A percentile compares a stretch with the other conserved stretches of the same genome.
phyloP scores from a whole-genome alignment of 2,329 filamentous ascomycete genomes.

The Penicillium italicum region DNA sequence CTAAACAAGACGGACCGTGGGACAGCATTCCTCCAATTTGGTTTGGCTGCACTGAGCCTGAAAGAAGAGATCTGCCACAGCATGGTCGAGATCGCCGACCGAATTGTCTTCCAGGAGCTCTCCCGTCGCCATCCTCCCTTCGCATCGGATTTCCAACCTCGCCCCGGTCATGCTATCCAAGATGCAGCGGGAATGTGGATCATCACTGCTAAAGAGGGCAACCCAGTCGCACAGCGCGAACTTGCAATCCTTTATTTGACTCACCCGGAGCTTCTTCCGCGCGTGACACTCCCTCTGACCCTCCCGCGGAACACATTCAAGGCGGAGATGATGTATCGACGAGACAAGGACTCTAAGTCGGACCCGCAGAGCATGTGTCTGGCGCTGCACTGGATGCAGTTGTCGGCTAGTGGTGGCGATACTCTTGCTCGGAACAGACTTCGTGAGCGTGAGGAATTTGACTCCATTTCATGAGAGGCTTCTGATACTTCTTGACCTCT shows the following conservation, averaged over 20 bases:
- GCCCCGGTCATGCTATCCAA: constrained; percentile 44
- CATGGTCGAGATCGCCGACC: constrained; percentile 72
- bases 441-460: constrained; percentile 64
- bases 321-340: constrained; percentile 70
- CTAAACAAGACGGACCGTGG: constrained; percentile 57
- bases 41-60: constrained; percentile 78
- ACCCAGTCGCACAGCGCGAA: constrained; percentile 84
- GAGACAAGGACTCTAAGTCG: constrained; percentile 62
- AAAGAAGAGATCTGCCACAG: constrained; percentile 84
- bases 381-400: constrained; percentile 95
- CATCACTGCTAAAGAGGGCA: constrained; percentile 89
- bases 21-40: constrained; percentile 87
- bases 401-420: constrained; percentile 81
- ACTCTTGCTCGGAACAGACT: constrained; percentile 78
- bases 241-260: constrained; percentile 90
- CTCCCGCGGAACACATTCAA: constrained; percentile 88
- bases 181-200: constrained; percentile 88
- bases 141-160: constrained; percentile 30
- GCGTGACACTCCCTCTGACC: constrained; percentile 77
- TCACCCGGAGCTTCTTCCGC: constrained; percentile 76
- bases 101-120: constrained; percentile 59
- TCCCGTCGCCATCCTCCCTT: constrained; percentile 36
- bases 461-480: constrained; percentile 51
- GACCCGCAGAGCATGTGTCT: constrained; percentile 90
- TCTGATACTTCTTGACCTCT: not conserved